Conservation (phyloP, 768 basidiomycete species). For the Lentinula detonsa region DNA sequence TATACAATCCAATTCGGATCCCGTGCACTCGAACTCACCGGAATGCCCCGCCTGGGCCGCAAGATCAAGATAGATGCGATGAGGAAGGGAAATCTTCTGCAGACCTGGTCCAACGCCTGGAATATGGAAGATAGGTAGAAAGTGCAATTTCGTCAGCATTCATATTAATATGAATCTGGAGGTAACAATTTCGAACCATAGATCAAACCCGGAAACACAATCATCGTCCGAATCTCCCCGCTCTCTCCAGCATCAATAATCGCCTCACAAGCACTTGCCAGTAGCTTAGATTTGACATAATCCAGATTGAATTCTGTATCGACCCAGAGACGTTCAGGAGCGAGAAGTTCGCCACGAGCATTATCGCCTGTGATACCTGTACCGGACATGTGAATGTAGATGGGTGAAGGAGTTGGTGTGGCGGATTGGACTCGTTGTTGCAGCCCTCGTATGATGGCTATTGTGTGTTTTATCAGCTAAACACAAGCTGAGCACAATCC, state of each 20-base stretch:
- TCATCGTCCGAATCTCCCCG: slow-evolving; percentile 36
- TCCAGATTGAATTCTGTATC: slow-evolving; percentile 31
- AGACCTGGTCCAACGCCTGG: slow-evolving; percentile 35
- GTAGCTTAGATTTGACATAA: slow-evolving; percentile 14
- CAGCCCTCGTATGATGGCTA: background rate
- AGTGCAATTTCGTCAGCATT: background rate
- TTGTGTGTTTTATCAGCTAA: background rate
- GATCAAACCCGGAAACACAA: slow-evolving; percentile 34
- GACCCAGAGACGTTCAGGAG: slow-evolving; percentile 23
- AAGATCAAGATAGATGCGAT: slow-evolving; percentile 29
- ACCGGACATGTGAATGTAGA: slow-evolving; percentile 40
- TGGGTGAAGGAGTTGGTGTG: slow-evolving; percentile 19
- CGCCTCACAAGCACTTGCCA: slow-evolving; percentile 18
- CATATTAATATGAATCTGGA: background rate
- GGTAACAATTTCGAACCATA: slow-evolving; percentile 16
- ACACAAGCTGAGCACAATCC: background rate
- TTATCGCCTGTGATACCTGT: slow-evolving; percentile 33
- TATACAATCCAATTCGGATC: background rate
- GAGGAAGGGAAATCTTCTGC: slow-evolving; percentile 28
- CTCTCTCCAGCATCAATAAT: slow-evolving; percentile 35
- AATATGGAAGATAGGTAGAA: background rate
- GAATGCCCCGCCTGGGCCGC: slow-evolving; percentile 24
- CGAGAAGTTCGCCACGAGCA: slow-evolving; percentile 29
- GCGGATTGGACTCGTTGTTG: background rate
- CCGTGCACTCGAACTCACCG: slow-evolving; percentile 17